phyloP scores from a whole-genome alignment of 2,329 filamentous ascomycete genomes.

The Cladosporium sp. region DNA sequence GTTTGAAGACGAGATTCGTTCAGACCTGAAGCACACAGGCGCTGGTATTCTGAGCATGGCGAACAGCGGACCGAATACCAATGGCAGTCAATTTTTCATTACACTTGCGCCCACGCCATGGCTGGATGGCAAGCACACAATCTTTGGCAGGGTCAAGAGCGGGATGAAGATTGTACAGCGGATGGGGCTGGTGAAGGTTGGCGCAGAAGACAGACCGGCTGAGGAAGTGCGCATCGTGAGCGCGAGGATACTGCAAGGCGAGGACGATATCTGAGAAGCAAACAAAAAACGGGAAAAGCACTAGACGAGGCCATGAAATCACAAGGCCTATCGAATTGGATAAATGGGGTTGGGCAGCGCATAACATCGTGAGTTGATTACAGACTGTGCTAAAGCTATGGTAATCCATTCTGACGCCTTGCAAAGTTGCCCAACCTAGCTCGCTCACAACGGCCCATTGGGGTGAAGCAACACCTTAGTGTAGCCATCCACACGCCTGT shows the following conservation, averaged over 20 bases:
- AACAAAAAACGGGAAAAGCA: neutral
- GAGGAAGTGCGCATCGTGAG: conserved; percentile 77
- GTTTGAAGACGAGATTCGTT: conserved; percentile 86
- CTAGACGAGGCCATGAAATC: neutral
- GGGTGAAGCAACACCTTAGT: conserved; percentile 65
- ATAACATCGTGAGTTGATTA: neutral
- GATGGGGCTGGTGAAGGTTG: conserved; percentile 84
- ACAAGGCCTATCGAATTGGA: no score
- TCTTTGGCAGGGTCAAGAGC: conserved; percentile 84
- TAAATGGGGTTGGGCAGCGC: neutral
- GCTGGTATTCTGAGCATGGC: conserved; percentile 96
- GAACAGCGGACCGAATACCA: conserved; percentile 87
- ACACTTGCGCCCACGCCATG: conserved; percentile 91
- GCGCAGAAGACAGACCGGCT: conserved; percentile 69
- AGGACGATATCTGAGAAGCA: conserved; percentile 29
- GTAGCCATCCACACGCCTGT: conserved; percentile 61
- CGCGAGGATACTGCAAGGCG: conserved; percentile 64
- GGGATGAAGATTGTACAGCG: conserved; percentile 80
- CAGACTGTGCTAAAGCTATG: no score
- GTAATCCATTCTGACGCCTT: no score
- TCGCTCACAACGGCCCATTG: conserved; percentile 43
- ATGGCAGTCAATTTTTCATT: conserved; percentile 94
- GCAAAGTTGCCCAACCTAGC: no score
- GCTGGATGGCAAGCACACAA: conserved; percentile 95
- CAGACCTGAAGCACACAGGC: conserved; percentile 79